These are phyloP conservation scores for Eucalyptus erythrocorys DNA, from an alignment of 345 rosid species.

Conservation along the genomic window DNA sequence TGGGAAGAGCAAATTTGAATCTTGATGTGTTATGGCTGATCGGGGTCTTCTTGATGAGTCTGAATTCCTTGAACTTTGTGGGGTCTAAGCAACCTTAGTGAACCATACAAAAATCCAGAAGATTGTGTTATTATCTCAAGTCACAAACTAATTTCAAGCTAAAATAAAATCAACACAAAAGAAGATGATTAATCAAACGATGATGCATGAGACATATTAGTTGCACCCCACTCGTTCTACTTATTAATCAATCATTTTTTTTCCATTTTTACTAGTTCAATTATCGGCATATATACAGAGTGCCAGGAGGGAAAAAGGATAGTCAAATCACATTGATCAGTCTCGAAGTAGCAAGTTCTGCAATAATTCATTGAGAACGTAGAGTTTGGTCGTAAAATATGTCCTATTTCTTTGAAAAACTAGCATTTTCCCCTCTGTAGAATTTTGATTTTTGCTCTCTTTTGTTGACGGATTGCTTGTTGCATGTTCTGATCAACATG, in stretches of 20 bases:
- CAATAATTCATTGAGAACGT: neutral
- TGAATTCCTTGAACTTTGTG: slow-evolving; percentile 21
- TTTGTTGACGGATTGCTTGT: no score
- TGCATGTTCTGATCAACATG: no score
- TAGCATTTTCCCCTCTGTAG: no score
- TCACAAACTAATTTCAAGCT: no score
- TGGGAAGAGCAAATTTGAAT: neutral
- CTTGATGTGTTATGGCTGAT: neutral
- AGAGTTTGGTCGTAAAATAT: neutral
- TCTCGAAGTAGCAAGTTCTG: neutral
- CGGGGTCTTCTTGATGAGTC: slow-evolving; percentile 5
- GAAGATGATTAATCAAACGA: no score
- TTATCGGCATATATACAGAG: neutral
- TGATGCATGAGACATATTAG: no score
- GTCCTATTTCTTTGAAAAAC: neutral
- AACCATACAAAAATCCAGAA: neutral
- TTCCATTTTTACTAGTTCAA: neutral
- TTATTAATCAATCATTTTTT: no score
- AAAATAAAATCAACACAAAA: no score
- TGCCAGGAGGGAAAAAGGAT: neutral
- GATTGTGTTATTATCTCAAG: no score
- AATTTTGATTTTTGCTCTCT: no score
- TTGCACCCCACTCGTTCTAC: no score
- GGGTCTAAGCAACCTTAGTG: slow-evolving; percentile 16
- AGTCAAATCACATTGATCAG: neutral